phyloP scores from a whole-genome alignment of 352 stramenopile genomes.

The Peronospora belbahrii region DNA sequence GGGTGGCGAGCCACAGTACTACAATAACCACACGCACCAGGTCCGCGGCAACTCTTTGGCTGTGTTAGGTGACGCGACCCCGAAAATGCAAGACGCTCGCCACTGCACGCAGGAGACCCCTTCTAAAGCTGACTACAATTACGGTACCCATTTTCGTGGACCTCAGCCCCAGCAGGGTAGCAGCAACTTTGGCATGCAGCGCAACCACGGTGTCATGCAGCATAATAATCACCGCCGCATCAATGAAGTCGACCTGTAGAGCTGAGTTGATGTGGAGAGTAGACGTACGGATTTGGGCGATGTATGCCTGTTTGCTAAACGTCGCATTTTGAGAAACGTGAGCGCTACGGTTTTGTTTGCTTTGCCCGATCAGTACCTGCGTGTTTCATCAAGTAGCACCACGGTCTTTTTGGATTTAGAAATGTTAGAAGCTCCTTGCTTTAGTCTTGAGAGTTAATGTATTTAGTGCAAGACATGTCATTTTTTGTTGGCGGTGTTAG shows the following conservation, averaged over 20 bases:
- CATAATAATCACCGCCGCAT: conserved; percentile 25
- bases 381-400: background rate
- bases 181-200: conserved; percentile 21
- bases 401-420: background rate
- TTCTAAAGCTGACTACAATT: conserved; percentile 17
- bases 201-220: conserved; percentile 21
- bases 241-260: conserved; percentile 45
- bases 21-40: conserved; percentile 21
- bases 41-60: conserved; percentile 25
- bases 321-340: conserved; percentile 16
- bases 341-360: conserved; percentile 24
- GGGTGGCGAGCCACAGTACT: conserved; percentile 29
- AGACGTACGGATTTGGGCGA: conserved; percentile 4
- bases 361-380: conserved; percentile 18
- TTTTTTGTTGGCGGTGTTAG: too few relatives aligned
- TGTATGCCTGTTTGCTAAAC: conserved; percentile 8
- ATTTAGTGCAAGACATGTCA: background rate
- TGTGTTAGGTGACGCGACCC: conserved; percentile 31
- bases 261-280: conserved; percentile 1
- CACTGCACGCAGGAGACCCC: conserved; percentile 27
- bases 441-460: background rate
- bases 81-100: conserved; percentile 21
- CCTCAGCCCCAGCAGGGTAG: conserved; percentile 13
- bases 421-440: too few relatives aligned
- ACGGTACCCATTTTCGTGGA: conserved; percentile 14